Evolutionary conservation across 225 moss, liverwort and hornwort species (phyloP).

Genomic region (Anthoceros angustus): DNA sequence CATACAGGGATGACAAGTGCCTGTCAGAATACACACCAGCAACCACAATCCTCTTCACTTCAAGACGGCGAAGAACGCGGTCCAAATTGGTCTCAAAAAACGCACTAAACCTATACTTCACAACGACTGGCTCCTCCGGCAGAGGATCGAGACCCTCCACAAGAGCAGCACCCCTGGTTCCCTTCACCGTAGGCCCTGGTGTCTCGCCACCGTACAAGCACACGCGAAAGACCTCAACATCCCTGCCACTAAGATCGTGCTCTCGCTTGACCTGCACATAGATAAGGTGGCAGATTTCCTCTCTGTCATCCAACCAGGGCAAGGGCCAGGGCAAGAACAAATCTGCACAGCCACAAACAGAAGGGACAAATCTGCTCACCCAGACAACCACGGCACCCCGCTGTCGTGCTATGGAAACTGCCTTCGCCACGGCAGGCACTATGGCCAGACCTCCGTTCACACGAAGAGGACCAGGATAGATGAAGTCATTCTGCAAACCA

Average conservation of each 20-base stretch:
- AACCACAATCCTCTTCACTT: constrained; percentile 48
- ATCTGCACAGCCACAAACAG: neutral
- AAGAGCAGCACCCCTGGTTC: constrained; percentile 50
- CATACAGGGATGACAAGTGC: neutral
- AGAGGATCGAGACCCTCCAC: constrained; percentile 48
- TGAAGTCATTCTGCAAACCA: constrained; percentile 62
- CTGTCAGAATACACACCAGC: constrained; percentile 26
- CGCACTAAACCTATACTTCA: constrained; percentile 77
- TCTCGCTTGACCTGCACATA: constrained; percentile 51
- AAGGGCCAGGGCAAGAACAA: neutral
- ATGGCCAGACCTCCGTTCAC: constrained; percentile 62
- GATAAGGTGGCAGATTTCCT: neutral
- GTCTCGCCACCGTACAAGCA: constrained; percentile 55
- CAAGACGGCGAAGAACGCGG: constrained; percentile 65
- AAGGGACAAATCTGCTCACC: constrained; percentile 20
- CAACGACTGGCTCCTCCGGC: constrained; percentile 43
- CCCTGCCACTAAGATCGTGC: constrained; percentile 78
- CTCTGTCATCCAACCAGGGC: neutral
- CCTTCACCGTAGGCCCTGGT: constrained; percentile 54
- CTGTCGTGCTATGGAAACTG: constrained; percentile 54
- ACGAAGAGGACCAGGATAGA: constrained; percentile 43
- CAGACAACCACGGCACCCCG: constrained; percentile 77
- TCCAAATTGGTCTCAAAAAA: constrained; percentile 88
- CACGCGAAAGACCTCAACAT: constrained; percentile 69
- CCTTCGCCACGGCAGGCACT: constrained; percentile 49